Evolutionary conservation across 139 green algal genomes (phyloP).

Genomic region (Chlamydomonas incerta): DNA sequence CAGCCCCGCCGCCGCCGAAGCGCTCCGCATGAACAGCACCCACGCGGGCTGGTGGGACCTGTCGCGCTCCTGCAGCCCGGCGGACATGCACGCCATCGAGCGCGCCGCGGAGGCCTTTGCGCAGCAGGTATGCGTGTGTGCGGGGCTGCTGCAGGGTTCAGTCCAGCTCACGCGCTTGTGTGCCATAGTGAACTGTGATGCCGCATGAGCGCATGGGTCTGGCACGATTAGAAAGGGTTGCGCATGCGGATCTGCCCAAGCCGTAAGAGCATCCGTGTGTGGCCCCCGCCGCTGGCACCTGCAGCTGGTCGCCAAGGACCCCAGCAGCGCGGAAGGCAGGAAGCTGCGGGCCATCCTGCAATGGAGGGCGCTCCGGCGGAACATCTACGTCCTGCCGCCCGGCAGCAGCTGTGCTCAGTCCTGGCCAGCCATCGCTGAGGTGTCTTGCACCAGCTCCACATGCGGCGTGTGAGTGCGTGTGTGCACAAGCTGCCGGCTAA

Average conservation of each 20-base stretch:
- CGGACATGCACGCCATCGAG: not conserved
- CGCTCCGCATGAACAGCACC: not conserved
- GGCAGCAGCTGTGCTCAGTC: not conserved
- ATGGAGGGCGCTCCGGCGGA: not conserved
- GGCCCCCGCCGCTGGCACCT: too few relatives aligned
- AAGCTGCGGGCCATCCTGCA: not conserved
- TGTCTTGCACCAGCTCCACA: not conserved
- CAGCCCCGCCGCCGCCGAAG: too few relatives aligned
- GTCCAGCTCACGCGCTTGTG: too few relatives aligned
- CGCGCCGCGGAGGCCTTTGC: not conserved
- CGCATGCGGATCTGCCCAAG: too few relatives aligned
- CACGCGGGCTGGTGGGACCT: not conserved
- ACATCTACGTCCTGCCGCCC: conserved; percentile 12
- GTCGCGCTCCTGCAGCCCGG: not conserved
- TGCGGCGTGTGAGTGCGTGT: conserved; percentile 1
- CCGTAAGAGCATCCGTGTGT: too few relatives aligned
- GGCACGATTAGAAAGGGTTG: too few relatives aligned
- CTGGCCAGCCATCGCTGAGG: not conserved
- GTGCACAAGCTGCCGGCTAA: not conserved
- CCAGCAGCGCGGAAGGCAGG: not conserved
- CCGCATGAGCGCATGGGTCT: too few relatives aligned
- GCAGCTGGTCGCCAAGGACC: not conserved
- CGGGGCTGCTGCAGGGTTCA: too few relatives aligned
- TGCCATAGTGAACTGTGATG: too few relatives aligned
- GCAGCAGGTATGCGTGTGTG: not conserved